These are phyloP conservation scores for Euphorbia corollata DNA, from an alignment of 441 rosid species.

Conservation along the genomic window DNA sequence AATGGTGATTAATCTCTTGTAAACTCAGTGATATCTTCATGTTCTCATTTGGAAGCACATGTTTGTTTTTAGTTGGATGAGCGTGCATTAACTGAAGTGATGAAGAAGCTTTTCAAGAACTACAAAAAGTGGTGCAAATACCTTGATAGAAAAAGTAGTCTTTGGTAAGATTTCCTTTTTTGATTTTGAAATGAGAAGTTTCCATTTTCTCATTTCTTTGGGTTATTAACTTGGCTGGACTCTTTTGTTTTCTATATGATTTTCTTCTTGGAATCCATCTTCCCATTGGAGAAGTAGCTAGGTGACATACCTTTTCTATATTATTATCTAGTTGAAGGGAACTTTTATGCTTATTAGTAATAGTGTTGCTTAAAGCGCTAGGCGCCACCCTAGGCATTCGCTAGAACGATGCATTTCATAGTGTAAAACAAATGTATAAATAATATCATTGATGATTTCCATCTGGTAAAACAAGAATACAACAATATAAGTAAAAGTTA, in stretches of 20 bases:
- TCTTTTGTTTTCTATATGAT: not conserved
- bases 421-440: no score
- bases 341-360: not conserved
- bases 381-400: no score
- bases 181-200: not conserved
- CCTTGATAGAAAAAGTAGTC: constrained; percentile 90
- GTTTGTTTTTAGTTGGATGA: constrained; percentile 68
- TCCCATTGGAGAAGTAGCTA: not conserved
- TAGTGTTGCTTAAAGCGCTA: no score
- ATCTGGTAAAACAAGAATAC: no score
- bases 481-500: no score
- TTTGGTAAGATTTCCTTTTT: constrained; percentile 47
- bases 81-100: constrained; percentile 84
- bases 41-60: not conserved
- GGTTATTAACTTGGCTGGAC: not conserved
- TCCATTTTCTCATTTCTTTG: not conserved
- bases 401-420: no score
- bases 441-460: no score
- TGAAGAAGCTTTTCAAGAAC: constrained; percentile 95
- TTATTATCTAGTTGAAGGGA: not conserved
- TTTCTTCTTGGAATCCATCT: constrained; percentile 2
- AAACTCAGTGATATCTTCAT: not conserved
- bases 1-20: not conserved
- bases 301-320: not conserved
- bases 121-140: constrained; percentile 98